Base-by-base conservation (phyloP, 345 rosid species). In the Eucalyptus caleyi region DNA sequence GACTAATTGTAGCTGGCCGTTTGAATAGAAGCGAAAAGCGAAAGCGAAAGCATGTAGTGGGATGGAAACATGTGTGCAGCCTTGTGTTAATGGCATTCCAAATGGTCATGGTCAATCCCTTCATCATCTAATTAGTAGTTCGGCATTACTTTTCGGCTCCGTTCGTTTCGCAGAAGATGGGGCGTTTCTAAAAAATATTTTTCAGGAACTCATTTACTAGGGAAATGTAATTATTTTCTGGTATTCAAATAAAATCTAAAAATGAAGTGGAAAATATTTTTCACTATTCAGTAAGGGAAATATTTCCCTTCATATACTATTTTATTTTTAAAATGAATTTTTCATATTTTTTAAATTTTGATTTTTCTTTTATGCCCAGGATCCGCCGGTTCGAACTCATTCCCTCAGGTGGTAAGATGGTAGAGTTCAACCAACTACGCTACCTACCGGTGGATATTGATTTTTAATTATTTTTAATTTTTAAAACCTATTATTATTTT, bases 161-260 rank as follows among this genome's bases (percentile, higher is more conserved):
- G 0, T 50, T 50, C 0, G 19, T 50, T 6, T 50, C 8, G 3
- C 7, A 0, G 0, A 50, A 50, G 1, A 6, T 50, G 18, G 0
- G 6, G 1, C 0, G 3, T 2, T 15, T 15, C 1, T 15, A 1
- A 0, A 50, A 49, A 50, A 6, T 15, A 50, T 16, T 50, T 50
- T 50, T 0, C 1, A 50, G 0, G 3, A 50, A 50, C 0, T 6
- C 53, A 50, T 50, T 50, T 16, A 34, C 8, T 6, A 50, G 3
- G 3, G 0, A 16, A 16, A 50, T 50, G 8, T 16, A 50, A 50
- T 50, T 50, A 50, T 50, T 6, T 50, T 50, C 0, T 0, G 3
- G 0, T 15, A 7, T 50, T 15, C 0, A 6, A 0, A 15, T 50
- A 0, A 50, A 50, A 50, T 0, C 8, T 6, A 1, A 50, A 50